phyloP scores from a whole-genome alignment of 78 protist genomes.

The Dictyostelium discoideum region DNA sequence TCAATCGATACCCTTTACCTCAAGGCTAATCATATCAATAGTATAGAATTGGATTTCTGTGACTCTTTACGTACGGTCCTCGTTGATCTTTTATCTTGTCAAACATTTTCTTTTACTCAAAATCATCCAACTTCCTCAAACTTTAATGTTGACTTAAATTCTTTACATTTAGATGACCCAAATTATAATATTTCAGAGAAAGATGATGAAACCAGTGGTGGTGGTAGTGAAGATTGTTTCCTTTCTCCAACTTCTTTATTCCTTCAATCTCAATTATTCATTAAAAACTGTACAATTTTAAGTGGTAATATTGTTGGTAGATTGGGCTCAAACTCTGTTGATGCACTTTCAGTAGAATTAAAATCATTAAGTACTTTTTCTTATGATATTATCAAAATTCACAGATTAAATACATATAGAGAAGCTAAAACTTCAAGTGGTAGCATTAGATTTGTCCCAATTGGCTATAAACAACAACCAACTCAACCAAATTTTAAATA shows the following conservation, averaged over 20 bases:
- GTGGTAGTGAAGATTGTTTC: neutral
- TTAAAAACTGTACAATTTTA: constrained; percentile 52
- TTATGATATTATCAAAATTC: constrained; percentile 10
- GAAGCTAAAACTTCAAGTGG: constrained; percentile 5
- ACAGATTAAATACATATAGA: constrained; percentile 17
- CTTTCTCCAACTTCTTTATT: constrained; percentile 26
- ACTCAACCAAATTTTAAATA: neutral
- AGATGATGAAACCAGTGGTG: neutral
- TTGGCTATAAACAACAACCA: neutral
- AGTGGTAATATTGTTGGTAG: constrained; percentile 50
- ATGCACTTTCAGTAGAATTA: constrained; percentile 30
- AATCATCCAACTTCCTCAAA: constrained; percentile 24
- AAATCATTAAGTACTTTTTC: constrained; percentile 14
- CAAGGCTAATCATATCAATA: constrained; percentile 16
- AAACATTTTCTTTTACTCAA: constrained; percentile 38
- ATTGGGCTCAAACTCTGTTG: constrained; percentile 1
- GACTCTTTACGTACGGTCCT: constrained; percentile 32
- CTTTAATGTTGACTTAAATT: neutral
- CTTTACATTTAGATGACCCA: neutral
- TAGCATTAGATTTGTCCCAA: neutral
- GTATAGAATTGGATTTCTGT: constrained; percentile 62
- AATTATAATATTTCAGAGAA: neutral
- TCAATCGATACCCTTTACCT: constrained; percentile 41
- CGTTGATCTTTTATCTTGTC: constrained; percentile 43
- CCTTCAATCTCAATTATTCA: constrained; percentile 40